Conservation (phyloP, 106 monocot genomes). For the Vanilla planifolia region DNA sequence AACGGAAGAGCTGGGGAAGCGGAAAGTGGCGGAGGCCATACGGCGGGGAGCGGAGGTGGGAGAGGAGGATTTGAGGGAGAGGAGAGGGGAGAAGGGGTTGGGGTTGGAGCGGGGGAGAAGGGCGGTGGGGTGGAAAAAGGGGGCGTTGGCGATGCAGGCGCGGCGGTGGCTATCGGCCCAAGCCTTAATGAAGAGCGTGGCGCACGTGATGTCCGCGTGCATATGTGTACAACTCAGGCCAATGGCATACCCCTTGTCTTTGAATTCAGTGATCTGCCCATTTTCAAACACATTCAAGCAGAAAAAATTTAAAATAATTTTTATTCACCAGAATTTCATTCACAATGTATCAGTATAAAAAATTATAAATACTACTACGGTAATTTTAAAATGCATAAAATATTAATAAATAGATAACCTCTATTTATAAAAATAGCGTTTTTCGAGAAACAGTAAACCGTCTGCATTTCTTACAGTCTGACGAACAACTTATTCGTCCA, state of each 20-base stretch:
- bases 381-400: too few relatives aligned
- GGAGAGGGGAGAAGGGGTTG: constrained; percentile 30
- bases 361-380: too few relatives aligned
- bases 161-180: constrained; percentile 76
- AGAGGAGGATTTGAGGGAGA: constrained; percentile 26
- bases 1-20: constrained; percentile 42
- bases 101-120: constrained; percentile 40
- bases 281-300: too few relatives aligned
- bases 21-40: constrained; percentile 59
- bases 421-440: too few relatives aligned
- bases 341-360: too few relatives aligned
- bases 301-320: too few relatives aligned
- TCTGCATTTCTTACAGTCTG: too few relatives aligned
- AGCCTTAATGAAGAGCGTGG: constrained; percentile 52
- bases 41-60: background rate
- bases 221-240: constrained; percentile 85
- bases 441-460: too few relatives aligned
- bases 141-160: constrained; percentile 48
- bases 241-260: constrained; percentile 47
- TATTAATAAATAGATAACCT: too few relatives aligned
- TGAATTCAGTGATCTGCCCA: constrained; percentile 67
- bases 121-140: constrained; percentile 82
- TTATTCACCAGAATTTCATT: too few relatives aligned
- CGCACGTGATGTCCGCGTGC: constrained; percentile 60
- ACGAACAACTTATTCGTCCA: too few relatives aligned